These are phyloP conservation scores for Apiotrichum gracile DNA, from an alignment of 1,284 basidiomycete species.

Conservation along the genomic window DNA sequence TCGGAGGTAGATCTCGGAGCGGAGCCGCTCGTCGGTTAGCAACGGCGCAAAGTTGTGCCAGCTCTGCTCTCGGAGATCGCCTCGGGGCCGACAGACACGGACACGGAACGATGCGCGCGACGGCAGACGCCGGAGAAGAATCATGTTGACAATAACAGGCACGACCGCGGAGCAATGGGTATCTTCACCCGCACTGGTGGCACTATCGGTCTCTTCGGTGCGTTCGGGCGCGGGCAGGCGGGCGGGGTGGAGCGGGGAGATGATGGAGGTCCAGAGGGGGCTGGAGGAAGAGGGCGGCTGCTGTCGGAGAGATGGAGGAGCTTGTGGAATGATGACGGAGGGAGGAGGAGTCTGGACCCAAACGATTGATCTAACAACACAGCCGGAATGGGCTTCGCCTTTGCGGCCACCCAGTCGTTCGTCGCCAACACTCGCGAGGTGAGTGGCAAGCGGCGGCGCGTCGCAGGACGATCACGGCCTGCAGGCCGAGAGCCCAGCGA, in stretches of 20 bases:
- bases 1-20: too few relatives aligned
- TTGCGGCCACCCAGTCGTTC: conserved; percentile 71
- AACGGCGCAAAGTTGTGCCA: too few relatives aligned
- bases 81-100: too few relatives aligned
- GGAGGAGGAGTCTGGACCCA: too few relatives aligned
- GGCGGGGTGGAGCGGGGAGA: neutral
- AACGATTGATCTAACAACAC: neutral
- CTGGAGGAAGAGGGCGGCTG: too few relatives aligned
- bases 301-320: too few relatives aligned
- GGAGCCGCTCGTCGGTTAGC: too few relatives aligned
- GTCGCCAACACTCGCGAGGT: conserved; percentile 72
- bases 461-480: neutral
- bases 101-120: too few relatives aligned
- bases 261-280: neutral
- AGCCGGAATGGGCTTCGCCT: conserved; percentile 90
- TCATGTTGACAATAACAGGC: conserved; percentile 41
- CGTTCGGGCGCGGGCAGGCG: conserved; percentile 30
- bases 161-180: conserved; percentile 80
- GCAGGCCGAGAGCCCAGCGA: too few relatives aligned
- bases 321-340: too few relatives aligned
- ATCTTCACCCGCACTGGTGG: conserved; percentile 71
- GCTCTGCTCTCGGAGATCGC: too few relatives aligned
- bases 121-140: too few relatives aligned
- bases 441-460: conserved; percentile 4
- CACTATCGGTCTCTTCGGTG: conserved; percentile 76